Base-by-base conservation (phyloP, 768 basidiomycete genomes). In the Termitomyces sp. region DNA sequence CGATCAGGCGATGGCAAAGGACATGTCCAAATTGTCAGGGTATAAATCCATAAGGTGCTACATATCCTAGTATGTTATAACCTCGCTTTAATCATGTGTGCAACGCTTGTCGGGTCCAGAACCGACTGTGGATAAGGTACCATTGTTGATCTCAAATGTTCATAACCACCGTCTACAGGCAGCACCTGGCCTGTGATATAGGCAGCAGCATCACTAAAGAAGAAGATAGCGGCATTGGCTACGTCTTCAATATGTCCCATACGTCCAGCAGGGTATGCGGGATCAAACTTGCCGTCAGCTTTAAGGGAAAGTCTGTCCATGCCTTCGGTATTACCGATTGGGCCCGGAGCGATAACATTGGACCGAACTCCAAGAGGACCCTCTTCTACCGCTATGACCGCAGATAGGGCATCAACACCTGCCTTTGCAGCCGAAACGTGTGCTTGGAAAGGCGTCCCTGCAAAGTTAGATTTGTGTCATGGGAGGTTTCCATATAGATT, bases 371-470 rank as follows among this genome's bases (percentile, higher is more conserved):
- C 96, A 65, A 85, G 82, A 4, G 95, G 96, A 1, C 95, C 96
- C 74, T 96, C 95, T 74, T 98, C 95, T 13, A 96, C 83, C 2
- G 95, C 94, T 30, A 98, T 74, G 3, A 92, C 94, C 1, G 81
- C 79, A 56, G 91, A 92, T 5, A 95, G 77, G 0, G 95, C 93
- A 69, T 99, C 95, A 38, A 98, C 85, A 18, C 82, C 96, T 0
- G 96, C 95, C 72, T 98, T 99, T 26, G 95, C 95, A 9, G 95
- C 92, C 13, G 92, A 93, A 13, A 96, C 93, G 67, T 98, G 96
- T 8, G 85, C 93, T 73, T 98, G 95, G 71, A 86, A 92, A 0
- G 92, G 90, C 8, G 86, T 85, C 12, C 79, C 92, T 91, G 55
- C 32, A 41, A 12, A 47, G 10, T n/a, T 16, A 13, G 38, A 23